These are phyloP conservation scores for Eucalyptus cladocalyx DNA, from an alignment of 345 rosid species.

Conservation along the genomic window DNA sequence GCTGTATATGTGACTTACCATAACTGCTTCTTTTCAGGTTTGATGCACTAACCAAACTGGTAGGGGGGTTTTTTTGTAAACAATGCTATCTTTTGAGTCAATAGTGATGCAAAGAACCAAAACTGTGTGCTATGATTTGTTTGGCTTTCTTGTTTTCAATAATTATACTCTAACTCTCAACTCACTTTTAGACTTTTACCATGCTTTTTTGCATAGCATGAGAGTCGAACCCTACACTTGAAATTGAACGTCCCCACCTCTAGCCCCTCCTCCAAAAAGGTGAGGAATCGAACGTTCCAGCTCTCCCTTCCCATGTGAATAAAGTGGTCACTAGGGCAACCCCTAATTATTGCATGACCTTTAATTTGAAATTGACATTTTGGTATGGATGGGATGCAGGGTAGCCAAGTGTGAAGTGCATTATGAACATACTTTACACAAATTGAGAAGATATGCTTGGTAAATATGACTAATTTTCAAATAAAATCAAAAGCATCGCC, in stretches of 20 bases:
- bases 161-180: not conserved
- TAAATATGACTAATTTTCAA: not conserved
- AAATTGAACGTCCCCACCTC: too few relatives aligned
- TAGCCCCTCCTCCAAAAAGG: too few relatives aligned
- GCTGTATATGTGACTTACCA: not conserved
- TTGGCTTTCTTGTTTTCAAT: not conserved
- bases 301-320: fast-evolving
- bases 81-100: not conserved
- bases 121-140: not conserved
- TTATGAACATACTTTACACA: not conserved
- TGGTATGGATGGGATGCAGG: not conserved
- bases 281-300: too few relatives aligned
- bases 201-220: too few relatives aligned
- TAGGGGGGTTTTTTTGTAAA: not conserved
- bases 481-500: not conserved
- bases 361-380: not conserved
- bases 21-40: not conserved
- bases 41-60: not conserved
- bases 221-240: too few relatives aligned
- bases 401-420: not conserved
- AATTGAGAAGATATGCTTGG: not conserved
- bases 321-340: too few relatives aligned
- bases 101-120: not conserved
- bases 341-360: fast-evolving
- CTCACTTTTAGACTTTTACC: too few relatives aligned